A percentile compares a stretch with the other conserved stretches of the same genome.
phyloP scores from a whole-genome alignment of 768 basidiomycete genomes.

The Tricholoma sp. region DNA sequence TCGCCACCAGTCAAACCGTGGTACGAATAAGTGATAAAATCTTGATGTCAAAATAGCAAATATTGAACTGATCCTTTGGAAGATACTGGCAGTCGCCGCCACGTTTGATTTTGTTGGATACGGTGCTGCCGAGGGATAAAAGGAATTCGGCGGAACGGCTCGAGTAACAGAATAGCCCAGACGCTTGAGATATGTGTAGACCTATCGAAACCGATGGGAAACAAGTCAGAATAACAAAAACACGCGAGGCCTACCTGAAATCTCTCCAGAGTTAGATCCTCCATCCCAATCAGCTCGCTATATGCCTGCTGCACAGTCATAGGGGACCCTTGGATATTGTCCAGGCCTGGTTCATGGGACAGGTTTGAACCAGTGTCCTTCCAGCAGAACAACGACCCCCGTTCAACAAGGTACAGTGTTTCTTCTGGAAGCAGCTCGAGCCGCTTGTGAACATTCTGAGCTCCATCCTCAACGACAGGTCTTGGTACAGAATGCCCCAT shows the following conservation, averaged over 20 bases:
- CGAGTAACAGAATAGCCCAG: conserved; percentile 88
- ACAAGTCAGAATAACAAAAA: background rate
- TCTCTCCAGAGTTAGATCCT: conserved; percentile 74
- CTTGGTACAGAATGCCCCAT: conserved; percentile 80
- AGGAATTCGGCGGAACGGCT: conserved; percentile 29
- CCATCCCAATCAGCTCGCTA: conserved; percentile 75
- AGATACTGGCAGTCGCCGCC: conserved; percentile 19
- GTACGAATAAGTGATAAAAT: conserved; percentile 24
- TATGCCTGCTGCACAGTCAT: conserved; percentile 94
- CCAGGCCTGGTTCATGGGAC: conserved; percentile 25
- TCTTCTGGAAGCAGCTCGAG: conserved; percentile 94
- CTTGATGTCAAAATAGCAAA: conserved; percentile 29
- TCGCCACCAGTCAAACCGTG: conserved; percentile 60
- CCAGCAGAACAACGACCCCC: conserved; percentile 86
- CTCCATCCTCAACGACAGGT: conserved; percentile 24
- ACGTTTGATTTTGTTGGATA: conserved; percentile 12
- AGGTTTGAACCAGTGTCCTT: conserved; percentile 37
- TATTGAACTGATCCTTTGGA: conserved; percentile 28
- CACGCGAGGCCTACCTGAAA: conserved; percentile 63
- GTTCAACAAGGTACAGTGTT: conserved; percentile 87
- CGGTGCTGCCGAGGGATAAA: conserved; percentile 37
- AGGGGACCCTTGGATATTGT: conserved; percentile 53
- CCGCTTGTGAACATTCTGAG: conserved; percentile 50
- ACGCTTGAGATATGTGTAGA: conserved; percentile 88
- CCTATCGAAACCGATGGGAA: conserved; percentile 38